Conservation (phyloP, 306 rosid genomes). For the Cajanus cajan region DNA sequence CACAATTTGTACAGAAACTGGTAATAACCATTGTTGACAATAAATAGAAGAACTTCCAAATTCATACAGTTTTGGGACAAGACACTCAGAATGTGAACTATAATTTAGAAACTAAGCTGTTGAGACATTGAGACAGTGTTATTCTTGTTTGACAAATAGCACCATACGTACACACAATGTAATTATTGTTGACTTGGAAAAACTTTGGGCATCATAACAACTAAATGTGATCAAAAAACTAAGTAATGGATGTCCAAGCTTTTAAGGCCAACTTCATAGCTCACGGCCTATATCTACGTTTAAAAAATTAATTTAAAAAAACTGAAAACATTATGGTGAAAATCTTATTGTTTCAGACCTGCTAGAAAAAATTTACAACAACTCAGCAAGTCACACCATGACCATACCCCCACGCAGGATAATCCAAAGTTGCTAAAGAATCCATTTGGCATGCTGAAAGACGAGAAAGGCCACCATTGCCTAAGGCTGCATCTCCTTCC, state of each 20-base stretch:
- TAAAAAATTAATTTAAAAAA: background rate
- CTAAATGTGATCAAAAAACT: constrained; percentile 18
- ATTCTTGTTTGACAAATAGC: constrained; percentile 8
- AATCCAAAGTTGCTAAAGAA: constrained; percentile 77
- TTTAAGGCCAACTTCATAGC: constrained; percentile 26
- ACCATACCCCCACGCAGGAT: too few species aligned
- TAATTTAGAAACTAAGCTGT: constrained; percentile 15
- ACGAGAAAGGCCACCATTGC: constrained; percentile 82
- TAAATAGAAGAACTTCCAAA: constrained; percentile 12
- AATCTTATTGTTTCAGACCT: constrained; percentile 13
- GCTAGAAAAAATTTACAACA: background rate
- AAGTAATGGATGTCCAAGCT: background rate
- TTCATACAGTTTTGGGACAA: constrained; percentile 12
- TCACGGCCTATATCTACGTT: constrained; percentile 9
- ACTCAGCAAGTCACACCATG: constrained; percentile 31
- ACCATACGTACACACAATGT: background rate
- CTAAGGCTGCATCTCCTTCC: constrained; percentile 86
- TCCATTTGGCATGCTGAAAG: constrained; percentile 83
- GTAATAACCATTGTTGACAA: background rate
- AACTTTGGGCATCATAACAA: background rate
- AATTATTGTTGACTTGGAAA: background rate
- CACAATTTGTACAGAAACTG: too few species aligned
- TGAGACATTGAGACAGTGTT: background rate
- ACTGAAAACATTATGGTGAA: background rate
- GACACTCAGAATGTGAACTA: background rate